These are phyloP conservation scores for Porogramme epimiltina DNA, from an alignment of 1,284 basidiomycete genomes.

Conservation along the genomic window DNA sequence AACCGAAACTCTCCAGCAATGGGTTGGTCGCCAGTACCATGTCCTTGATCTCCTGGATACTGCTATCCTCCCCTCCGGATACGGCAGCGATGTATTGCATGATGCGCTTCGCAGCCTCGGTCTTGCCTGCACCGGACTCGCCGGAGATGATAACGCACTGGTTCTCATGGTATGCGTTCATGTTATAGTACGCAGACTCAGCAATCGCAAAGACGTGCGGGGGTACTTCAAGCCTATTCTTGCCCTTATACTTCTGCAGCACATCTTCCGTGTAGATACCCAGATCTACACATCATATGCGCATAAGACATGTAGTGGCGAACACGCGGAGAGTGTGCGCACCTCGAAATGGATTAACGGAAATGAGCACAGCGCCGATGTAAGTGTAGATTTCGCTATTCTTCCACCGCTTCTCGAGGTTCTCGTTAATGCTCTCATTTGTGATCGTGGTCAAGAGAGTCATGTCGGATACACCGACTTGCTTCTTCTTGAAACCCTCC, in stretches of 20 bases:
- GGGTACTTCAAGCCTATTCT: slow-evolving; percentile 97
- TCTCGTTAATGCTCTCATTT: slow-evolving; percentile 98
- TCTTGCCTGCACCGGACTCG: slow-evolving; percentile 97
- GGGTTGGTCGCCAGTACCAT: slow-evolving; percentile 99
- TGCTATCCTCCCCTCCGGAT: slow-evolving; percentile 81
- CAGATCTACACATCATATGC: slow-evolving; percentile 60
- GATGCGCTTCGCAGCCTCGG: slow-evolving; percentile 96
- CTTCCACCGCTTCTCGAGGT: slow-evolving; percentile 94
- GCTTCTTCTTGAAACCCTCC: slow-evolving; percentile 97
- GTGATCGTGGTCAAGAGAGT: slow-evolving; percentile 96
- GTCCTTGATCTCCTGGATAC: slow-evolving; percentile 97
- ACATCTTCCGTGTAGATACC: slow-evolving; percentile 96
- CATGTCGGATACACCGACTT: slow-evolving; percentile 98
- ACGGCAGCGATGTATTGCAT: slow-evolving; percentile 99
- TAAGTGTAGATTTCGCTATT: slow-evolving; percentile 99
- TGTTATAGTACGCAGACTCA: slow-evolving; percentile 97
- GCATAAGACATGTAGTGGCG: neutral
- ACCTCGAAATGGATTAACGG: slow-evolving; percentile 98
- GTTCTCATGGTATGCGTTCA: slow-evolving; percentile 99
- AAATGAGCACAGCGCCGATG: slow-evolving; percentile 96
- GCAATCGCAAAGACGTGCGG: slow-evolving; percentile 99
- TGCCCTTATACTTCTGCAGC: slow-evolving; percentile 88
- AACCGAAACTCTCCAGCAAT: slow-evolving; percentile 96
- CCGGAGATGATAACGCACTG: slow-evolving; percentile 99
- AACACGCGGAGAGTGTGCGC: slow-evolving; percentile 21